Conservation (phyloP, 2,329 filamentous ascomycete species). For the Paecilomyces variotii region DNA sequence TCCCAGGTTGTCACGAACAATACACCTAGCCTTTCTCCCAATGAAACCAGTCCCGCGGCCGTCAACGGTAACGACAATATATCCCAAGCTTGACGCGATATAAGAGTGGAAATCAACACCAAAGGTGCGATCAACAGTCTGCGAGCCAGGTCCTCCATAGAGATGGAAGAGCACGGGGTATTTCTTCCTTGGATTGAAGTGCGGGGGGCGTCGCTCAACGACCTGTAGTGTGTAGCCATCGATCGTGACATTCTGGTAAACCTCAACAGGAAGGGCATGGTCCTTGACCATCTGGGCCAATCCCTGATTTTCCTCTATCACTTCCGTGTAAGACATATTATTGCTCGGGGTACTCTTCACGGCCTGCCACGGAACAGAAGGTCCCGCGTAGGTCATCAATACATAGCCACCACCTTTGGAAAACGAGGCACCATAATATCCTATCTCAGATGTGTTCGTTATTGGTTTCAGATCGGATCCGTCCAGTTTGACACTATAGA, state of each 20-base stretch:
- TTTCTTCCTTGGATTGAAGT: constrained; percentile 74
- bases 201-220: constrained; percentile 78
- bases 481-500: constrained; percentile 83
- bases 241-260: constrained; percentile 78
- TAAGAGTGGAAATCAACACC: constrained; percentile 84
- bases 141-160: constrained; percentile 91
- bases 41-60: constrained; percentile 87
- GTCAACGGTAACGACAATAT: constrained; percentile 91
- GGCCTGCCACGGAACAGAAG: constrained; percentile 82
- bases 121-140: constrained; percentile 75
- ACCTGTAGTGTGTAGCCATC: constrained; percentile 66
- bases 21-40: constrained; percentile 73
- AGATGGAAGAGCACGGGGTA: constrained; percentile 94
- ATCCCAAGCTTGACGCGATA: constrained; percentile 74
- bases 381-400: constrained; percentile 76
- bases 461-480: constrained; percentile 65
- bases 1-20: constrained; percentile 76
- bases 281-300: constrained; percentile 63
- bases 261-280: constrained; percentile 72
- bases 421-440: constrained; percentile 77
- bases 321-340: constrained; percentile 54
- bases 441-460: constrained; percentile 64
- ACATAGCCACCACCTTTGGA: constrained; percentile 74
- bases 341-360: constrained; percentile 76
- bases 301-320: constrained; percentile 68